Conservation (phyloP, 805 yeast genomes). For the Starmera dryadoides region DNA sequence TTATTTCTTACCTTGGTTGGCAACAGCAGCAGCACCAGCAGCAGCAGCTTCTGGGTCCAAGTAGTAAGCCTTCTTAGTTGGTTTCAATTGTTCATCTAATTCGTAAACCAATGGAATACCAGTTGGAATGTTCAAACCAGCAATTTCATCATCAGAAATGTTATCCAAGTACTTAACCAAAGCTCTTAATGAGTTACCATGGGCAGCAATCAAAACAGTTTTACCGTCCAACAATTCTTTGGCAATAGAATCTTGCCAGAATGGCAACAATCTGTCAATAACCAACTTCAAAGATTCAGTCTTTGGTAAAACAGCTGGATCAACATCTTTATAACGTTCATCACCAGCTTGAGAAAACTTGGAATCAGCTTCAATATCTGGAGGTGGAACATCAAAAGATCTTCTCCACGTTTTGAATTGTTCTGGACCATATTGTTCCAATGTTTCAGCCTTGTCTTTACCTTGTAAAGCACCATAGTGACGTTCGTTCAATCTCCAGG, state of each 20-base stretch:
- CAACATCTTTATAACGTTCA: slow-evolving; percentile 76
- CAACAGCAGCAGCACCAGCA: slow-evolving; percentile 99
- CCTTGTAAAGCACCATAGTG: slow-evolving; percentile 99
- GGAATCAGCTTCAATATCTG: slow-evolving; percentile 69
- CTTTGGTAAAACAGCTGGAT: slow-evolving; percentile 82
- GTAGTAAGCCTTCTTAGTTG: slow-evolving; percentile 90
- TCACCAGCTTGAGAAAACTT: slow-evolving; percentile 83
- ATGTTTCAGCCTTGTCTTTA: slow-evolving; percentile 92
- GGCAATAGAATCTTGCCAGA: slow-evolving; percentile 91
- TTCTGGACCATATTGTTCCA: slow-evolving; percentile 82
- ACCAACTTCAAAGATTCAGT: slow-evolving; percentile 93
- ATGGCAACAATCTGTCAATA: slow-evolving; percentile 93
- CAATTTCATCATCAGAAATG: slow-evolving; percentile 87
- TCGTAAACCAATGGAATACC: slow-evolving; percentile 98
- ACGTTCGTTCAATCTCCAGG: slow-evolving; percentile 98
- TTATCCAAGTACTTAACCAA: slow-evolving; percentile 92
- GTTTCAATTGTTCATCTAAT: slow-evolving; percentile 79
- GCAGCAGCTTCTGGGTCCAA: slow-evolving; percentile 99
- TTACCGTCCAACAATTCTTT: slow-evolving; percentile 77
- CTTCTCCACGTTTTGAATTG: slow-evolving; percentile 97
- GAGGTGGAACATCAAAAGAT: slow-evolving; percentile 95
- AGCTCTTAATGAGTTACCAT: slow-evolving; percentile 97
- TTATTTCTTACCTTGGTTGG: slow-evolving; percentile 83
- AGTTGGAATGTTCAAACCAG: slow-evolving; percentile 94
- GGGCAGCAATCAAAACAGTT: slow-evolving; percentile 92